Base-by-base conservation (phyloP, 2,329 filamentous ascomycete genomes). In the Sporothrix inflata region DNA sequence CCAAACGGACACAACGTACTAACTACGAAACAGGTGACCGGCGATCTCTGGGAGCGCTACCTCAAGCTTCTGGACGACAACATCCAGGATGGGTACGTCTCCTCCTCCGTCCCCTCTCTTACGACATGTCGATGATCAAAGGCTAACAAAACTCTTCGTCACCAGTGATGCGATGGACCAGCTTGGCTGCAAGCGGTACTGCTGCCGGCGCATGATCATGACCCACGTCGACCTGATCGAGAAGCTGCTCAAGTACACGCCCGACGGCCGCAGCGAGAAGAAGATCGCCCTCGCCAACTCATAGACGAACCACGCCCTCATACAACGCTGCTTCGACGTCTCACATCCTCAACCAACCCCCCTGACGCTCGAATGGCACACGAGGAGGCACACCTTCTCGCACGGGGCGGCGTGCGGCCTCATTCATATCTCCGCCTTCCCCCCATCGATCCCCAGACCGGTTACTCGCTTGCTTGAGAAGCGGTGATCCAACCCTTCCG, bases 161-260 rank as follows among this genome's bases (percentile, higher is more conserved):
- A n/a, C 30, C 63, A 98, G 96, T 79, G 94, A 98, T 81, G 96
- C 95, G 55, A 97, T 99, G 92, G 94, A 98, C 82, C 89, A 94
- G 80, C 90, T 99, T 70, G 94, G 94, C 72, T 92, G 97, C 79
- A 95, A 94, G 83, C 90, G 96, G 77, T 99, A 99, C 86, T 99
- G 96, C 88, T 99, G 96, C 85, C 93, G 96, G 78, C 92, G 96
- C 79, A 99, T 99, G 96, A 90, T 99, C 82, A 98, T 99, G 92
- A 99, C 96, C 73, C 96, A 99, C 83, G 96, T 99, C 78, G 96
- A 99, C 82, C 87, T 99, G 74, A 98, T 99, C 78, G 96, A 99
- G 87, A 99, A 99, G 85, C 89, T 99, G 68, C 89, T 99, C 76
- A 93, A 95, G 93, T 97, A 90, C 79, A 89, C 88, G 3, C 88